A percentile compares a stretch with the other conserved stretches of the same genome.
These are phyloP conservation scores for Suillus hirtellus DNA, from an alignment of 768 basidiomycete genomes.

Conservation along the genomic window DNA sequence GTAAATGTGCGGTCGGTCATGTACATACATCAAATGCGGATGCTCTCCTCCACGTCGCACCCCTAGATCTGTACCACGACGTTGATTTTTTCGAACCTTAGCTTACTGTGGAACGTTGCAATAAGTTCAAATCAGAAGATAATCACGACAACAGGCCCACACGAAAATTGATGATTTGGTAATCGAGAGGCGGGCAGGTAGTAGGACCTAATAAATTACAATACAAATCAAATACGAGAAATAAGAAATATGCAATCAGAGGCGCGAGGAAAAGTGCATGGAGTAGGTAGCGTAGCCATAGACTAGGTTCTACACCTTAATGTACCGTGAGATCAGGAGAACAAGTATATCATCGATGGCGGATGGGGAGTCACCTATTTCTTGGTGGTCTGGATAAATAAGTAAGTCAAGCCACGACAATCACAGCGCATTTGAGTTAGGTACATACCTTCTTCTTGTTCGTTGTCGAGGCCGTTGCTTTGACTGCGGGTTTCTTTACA, in stretches of 20 bases:
- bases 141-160: not conserved
- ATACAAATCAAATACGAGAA: slow-evolving; percentile 13
- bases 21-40: not conserved
- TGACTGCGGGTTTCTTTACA: slow-evolving; percentile 27
- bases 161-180: not conserved
- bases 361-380: slow-evolving; percentile 3
- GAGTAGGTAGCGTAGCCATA: slow-evolving; percentile 6
- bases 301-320: not conserved
- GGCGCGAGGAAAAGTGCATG: slow-evolving; percentile 3
- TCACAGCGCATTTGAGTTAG: slow-evolving; percentile 1
- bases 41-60: not conserved
- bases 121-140: not conserved
- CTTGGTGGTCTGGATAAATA: slow-evolving; percentile 1
- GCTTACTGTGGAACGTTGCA: not conserved
- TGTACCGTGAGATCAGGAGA: slow-evolving; percentile 11
- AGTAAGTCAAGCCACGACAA: slow-evolving; percentile 23
- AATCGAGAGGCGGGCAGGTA: not conserved
- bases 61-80: not conserved
- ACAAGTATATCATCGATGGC: slow-evolving; percentile 5
- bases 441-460: slow-evolving; percentile 24
- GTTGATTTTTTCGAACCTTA: too few species aligned
- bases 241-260: slow-evolving; percentile 10
- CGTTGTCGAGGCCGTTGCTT: slow-evolving; percentile 10
- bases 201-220: slow-evolving; percentile 11
- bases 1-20: not conserved